Evolutionary conservation across 202 grass and related monocot genomes (phyloP), one percentile per base, ranked within the genome.

Genomic region (Carex arenaria): DNA sequence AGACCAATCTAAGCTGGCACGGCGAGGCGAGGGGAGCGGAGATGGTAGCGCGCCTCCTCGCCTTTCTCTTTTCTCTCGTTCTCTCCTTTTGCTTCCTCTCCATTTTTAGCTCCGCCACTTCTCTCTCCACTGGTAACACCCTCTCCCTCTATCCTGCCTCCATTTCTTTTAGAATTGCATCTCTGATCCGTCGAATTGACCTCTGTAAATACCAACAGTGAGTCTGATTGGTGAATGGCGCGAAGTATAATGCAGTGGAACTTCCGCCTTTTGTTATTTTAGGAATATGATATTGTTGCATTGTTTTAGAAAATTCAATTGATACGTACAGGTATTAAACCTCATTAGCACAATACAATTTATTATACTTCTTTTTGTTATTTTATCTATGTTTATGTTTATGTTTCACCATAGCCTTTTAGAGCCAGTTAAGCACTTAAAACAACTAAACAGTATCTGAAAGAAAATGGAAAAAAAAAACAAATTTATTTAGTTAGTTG

Each of bases 41-140:
- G 85, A 87, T 88, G 90, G 85, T 13, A 5, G 28, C 32, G 68
- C 45, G 28, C 83, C 85, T 57, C 66, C 62, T 86, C 20, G 61
- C 49, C 61, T 78, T 67, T 30, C 61, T 84, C 42, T 86, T 57
- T 43, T 72, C 69, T 51, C 28, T 19, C 19, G 4, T 26, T 71
- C 67, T 71, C n/a, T 76, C 23, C 74, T 84, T 90, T 80, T 81
- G 64, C 17, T 70, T 86, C 85, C 32, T 96, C 61, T 61, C 72
- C 31, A 38, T 88, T 31, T 70, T 87, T 9, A 55, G 60, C 72
- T 70, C 81, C 51, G 64, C 68, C 80, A 85, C 87, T 79, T 79
- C 38, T 45, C 70, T 87, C 19, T 87, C 89, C n/a, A 80, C 79
- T 6, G 89, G 93, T 96, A 91, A 66, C 51, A 52, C 12, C 32